phyloP scores from a whole-genome alignment of 2,329 filamentous ascomycete genomes.

The Coniochaeta ligniaria region DNA sequence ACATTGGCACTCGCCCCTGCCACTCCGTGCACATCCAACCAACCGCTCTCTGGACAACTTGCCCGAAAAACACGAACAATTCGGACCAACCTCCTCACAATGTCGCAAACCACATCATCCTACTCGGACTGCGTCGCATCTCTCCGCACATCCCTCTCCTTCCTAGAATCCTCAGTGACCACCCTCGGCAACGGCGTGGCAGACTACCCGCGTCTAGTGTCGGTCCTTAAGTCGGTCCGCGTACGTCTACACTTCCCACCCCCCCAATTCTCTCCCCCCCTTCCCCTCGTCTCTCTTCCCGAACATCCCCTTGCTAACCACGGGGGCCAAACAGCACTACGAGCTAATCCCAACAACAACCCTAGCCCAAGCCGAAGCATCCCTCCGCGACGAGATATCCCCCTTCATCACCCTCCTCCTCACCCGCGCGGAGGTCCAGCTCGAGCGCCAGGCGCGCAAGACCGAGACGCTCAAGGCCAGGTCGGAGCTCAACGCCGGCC shows the following conservation, averaged over 20 bases:
- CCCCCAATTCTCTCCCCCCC: no score
- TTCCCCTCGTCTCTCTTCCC: no score
- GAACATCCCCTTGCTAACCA: background rate
- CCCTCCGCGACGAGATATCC: constrained; percentile 82
- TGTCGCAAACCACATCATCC: constrained; percentile 14
- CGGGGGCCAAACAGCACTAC: constrained; percentile 58
- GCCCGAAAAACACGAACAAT: no score
- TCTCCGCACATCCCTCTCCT: constrained; percentile 51
- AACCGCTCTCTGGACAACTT: no score
- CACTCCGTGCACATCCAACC: background rate
- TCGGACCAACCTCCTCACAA: background rate
- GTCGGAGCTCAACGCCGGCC: constrained; percentile 74
- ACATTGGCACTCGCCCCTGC: background rate
- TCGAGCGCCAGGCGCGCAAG: constrained; percentile 74
- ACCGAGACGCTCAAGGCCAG: constrained; percentile 80
- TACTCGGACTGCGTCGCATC: constrained; percentile 54
- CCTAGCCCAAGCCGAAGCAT: constrained; percentile 72
- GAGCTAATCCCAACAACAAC: constrained; percentile 84
- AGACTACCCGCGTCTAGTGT: constrained; percentile 49
- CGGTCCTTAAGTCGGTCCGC: constrained; percentile 50
- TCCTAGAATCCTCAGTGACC: constrained; percentile 52
- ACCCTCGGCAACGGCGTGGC: constrained; percentile 49
- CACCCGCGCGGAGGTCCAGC: constrained; percentile 71
- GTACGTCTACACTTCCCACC: constrained; percentile 27
- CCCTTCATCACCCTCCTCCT: constrained; percentile 77